Evolutionary conservation across 805 yeast species (phyloP), one percentile per base, ranked within the genome.

Genomic region (Saccharomycopsis sp.): DNA sequence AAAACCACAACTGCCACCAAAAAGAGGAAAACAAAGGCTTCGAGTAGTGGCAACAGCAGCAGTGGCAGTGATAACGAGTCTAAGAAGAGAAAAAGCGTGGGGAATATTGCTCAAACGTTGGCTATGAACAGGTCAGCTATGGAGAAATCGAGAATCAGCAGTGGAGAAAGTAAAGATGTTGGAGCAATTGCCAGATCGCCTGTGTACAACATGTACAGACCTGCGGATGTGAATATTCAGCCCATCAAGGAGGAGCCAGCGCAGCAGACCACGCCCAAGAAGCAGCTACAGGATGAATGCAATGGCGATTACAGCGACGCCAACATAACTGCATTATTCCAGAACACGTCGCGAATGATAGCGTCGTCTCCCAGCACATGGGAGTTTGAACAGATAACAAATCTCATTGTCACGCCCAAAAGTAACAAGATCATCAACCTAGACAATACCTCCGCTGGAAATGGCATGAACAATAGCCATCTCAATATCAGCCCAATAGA

Each of bases 41-140:
- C 51, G 5, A 40, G 5, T 1, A 24, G 21, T 12, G 21, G 48
- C 16, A 44, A 18, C 21, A 44, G 21, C 21, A 37, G 34, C n/a
- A 24, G 20, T 18, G 41, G 15, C 24, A 50, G 34, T 16, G 18
- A 21, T 14, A 48, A 24, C 24, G 52, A 23, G 24, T n/a, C 18
- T 34, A 24, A n/a, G 18, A 41, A 41, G 21, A 14, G 21, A 52
- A 52, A 52, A 24, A 52, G 48, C 5, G 16, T 24, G 5, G 55
- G 34, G 14, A 41, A 24, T 3, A 34, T 57, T 24, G 60, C 60
- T 7, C 52, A 57, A 20, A 37, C 60, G 14, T 54, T 57, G 41
- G 60, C 60, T 16, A 29, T 51, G 46, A 57, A 57, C 34, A 23
- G 60, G 24, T 29, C 57, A 23, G 51, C 21, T 15, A 24, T 57